Percentiles rank a stretch among this genome's conserved stretches.
These are phyloP conservation scores for Cicer pinnatifidum DNA, from an alignment of 306 rosid species.

Conservation along the genomic window DNA sequence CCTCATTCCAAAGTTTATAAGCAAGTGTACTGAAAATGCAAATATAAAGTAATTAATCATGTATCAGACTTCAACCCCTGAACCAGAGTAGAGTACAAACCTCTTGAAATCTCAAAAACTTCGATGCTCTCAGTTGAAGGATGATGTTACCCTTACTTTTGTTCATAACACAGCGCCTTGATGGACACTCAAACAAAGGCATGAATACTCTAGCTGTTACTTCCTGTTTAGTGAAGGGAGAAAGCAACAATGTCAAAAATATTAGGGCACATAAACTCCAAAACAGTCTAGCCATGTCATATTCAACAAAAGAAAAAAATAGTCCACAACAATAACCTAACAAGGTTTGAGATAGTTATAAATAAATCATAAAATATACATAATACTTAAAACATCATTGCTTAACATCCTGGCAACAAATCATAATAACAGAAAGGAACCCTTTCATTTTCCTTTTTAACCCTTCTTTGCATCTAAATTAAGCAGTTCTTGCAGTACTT, in stretches of 20 bases:
- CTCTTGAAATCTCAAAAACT: slow-evolving; percentile 98
- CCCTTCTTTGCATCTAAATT: background rate
- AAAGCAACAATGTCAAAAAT: slow-evolving; percentile 34
- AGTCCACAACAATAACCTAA: slow-evolving; percentile 5
- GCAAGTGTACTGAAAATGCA: slow-evolving; percentile 17
- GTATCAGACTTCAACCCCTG: slow-evolving; percentile 20
- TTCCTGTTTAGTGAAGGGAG: slow-evolving; percentile 65
- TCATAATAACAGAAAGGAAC: background rate
- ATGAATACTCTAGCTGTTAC: slow-evolving; percentile 95
- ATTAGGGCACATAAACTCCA: slow-evolving; percentile 6
- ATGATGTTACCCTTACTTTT: slow-evolving; percentile 77
- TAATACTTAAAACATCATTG: slow-evolving; percentile 2
- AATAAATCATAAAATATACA: background rate
- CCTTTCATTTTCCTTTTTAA: slow-evolving; percentile 15
- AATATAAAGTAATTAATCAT: slow-evolving; percentile 30
- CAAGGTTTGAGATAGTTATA: background rate
- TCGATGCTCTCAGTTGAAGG: slow-evolving; percentile 95
- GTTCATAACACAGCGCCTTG: slow-evolving; percentile 73
- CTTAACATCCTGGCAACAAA: slow-evolving; percentile 7
- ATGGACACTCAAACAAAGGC: slow-evolving; percentile 94
- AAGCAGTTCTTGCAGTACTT: slow-evolving; percentile 15
- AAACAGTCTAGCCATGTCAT: background rate
- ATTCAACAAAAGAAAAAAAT: background rate
- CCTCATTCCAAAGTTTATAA: slow-evolving; percentile 11
- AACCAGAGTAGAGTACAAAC: slow-evolving; percentile 48